Percentiles rank a stretch among this genome's conserved stretches.
Conservation (phyloP, 2,329 filamentous ascomycete genomes). For the Tothia fuscella region DNA sequence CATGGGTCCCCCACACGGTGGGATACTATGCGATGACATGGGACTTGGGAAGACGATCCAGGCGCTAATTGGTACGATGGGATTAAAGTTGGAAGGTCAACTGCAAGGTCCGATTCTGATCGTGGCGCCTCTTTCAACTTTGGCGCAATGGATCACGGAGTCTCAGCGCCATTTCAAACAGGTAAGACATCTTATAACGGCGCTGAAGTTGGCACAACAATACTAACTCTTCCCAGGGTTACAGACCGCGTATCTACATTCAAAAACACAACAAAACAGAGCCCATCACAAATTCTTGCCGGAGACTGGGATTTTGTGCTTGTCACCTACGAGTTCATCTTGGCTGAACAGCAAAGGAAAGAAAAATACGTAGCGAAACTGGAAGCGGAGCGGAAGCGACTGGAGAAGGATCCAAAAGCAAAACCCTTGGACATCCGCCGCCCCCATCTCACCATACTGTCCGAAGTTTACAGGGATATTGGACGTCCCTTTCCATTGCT, state of each 20-base stretch:
- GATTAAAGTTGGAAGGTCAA: conserved; percentile 47
- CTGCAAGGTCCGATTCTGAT: conserved; percentile 63
- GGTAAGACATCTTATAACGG: conserved; percentile 46
- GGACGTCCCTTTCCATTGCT: conserved; percentile 51
- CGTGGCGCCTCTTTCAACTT: conserved; percentile 81
- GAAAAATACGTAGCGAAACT: no score
- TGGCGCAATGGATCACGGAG: conserved; percentile 91
- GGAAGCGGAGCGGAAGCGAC: conserved; percentile 38
- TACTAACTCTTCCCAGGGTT: conserved; percentile 45
- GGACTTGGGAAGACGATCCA: conserved; percentile 78
- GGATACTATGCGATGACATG: conserved; percentile 61
- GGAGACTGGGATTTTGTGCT: conserved; percentile 65
- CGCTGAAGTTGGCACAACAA: conserved; percentile 48
- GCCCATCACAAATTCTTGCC: no score
- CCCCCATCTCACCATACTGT: no score
- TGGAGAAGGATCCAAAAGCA: conserved; percentile 30
- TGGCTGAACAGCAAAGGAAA: conserved; percentile 54
- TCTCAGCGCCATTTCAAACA: conserved; percentile 60
- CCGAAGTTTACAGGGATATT: no score
- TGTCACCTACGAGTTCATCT: conserved; percentile 66
- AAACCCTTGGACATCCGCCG: conserved; percentile 17
- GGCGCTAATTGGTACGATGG: conserved; percentile 63
- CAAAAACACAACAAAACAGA: no score
- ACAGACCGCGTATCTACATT: no score
- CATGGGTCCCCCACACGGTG: conserved; percentile 58